Evolutionary conservation across 495 filamentous ascomycete genomes (phyloP).

Genomic region (Podospora comata): DNA sequence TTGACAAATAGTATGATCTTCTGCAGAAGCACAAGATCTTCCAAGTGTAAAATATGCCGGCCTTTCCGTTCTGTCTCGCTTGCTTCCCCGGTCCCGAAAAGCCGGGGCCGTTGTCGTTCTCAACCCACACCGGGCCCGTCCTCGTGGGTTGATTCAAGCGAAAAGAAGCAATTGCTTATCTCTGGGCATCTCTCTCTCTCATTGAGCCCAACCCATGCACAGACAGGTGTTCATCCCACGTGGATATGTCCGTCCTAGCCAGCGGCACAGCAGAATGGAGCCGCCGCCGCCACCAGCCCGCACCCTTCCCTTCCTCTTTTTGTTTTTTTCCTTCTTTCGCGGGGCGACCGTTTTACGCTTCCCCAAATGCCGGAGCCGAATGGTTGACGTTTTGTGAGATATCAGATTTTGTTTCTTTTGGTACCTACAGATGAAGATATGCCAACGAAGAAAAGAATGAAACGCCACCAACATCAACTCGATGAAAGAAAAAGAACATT

Average conservation of each 20-base stretch:
- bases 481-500: background rate
- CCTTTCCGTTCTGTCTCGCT: background rate
- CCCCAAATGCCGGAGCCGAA: background rate
- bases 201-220: background rate
- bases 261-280: conserved; percentile 6
- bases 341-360: background rate
- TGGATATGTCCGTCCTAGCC: background rate
- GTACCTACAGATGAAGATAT: background rate
- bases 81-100: background rate
- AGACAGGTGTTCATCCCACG: background rate
- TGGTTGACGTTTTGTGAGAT: background rate
- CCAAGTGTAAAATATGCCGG: background rate
- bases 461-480: background rate
- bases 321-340: too few relatives aligned
- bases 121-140: background rate
- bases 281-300: background rate
- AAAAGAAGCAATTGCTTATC: conserved; percentile 1
- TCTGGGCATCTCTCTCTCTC: background rate
- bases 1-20: background rate
- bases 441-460: background rate
- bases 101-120: background rate
- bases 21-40: background rate
- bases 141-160: background rate
- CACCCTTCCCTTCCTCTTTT: background rate
- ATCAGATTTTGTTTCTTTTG: background rate